Base-by-base conservation (phyloP, 495 filamentous ascomycete genomes). In the Lophiostoma macrostomum region DNA sequence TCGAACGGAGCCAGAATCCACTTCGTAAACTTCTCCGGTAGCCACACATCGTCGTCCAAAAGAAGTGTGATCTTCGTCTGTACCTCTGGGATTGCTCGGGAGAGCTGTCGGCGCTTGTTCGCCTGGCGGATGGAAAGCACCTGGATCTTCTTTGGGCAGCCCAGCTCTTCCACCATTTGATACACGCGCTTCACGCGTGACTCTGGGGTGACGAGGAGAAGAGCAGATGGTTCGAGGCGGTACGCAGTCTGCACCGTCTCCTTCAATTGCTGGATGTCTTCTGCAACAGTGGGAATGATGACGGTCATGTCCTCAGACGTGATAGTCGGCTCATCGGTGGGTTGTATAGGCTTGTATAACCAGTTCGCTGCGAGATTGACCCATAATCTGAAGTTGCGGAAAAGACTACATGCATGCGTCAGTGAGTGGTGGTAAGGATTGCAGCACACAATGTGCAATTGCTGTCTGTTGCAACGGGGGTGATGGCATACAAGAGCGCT, bases 1-100 rank as follows among this genome's bases (percentile, higher is more conserved):
- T 93, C 87, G 54, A 95, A 91, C 0, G 89, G 86, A 0, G 89
- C 89, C 50, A 95, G 73, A 38, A 93, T 83, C 86, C 88, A 95
- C 14, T 81, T 80, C 25, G 91, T 76, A 32, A 91, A 78, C 4
- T 80, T 87, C 2, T 70, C 68, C 1, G 88, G 89, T 86, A 88
- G 91, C 56, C 80, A 83, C 43, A 95, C 89, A 66, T 95, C 89
- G 70, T 93, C 89, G 65, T 95, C 89, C 20, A 86, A 86, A 65
- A 95, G 85, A 41, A 95, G 71, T 11, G 84, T 91, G 58, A 93
- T 84, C 11, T 78, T 66, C 0, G 88, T 91, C 40, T 66, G 69
- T 25, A 93, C 86, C 53, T 86, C 78, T 18, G 87, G 87, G 39
- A 95, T 84, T 1, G 87, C 88, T 50, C 80, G 76, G 50, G 84